These are phyloP conservation scores for Luffa aegyptiaca DNA, from an alignment of 306 rosid genomes.

Conservation along the genomic window DNA sequence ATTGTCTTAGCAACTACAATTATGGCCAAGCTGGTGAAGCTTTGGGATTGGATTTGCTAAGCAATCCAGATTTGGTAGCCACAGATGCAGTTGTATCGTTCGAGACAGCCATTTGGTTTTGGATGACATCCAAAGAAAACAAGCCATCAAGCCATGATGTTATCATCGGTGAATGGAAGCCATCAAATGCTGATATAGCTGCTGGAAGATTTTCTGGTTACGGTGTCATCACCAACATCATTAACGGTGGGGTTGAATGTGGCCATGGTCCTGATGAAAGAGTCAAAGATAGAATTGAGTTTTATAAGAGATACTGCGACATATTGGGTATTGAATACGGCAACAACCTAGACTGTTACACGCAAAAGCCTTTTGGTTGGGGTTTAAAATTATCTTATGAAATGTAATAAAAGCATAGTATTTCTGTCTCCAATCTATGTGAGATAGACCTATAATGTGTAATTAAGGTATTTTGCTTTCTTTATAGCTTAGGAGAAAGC, in stretches of 20 bases:
- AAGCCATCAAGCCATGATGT: constrained; percentile 63
- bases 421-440: not conserved
- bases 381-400: not conserved
- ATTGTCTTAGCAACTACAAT: constrained; percentile 42
- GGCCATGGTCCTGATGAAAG: constrained; percentile 6
- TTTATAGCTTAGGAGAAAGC: too few species aligned
- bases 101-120: constrained; percentile 60
- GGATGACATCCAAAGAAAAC: constrained; percentile 58
- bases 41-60: constrained; percentile 24
- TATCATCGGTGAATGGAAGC: constrained; percentile 34
- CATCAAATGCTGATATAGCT: constrained; percentile 23
- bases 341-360: constrained; percentile 21
- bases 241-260: constrained; percentile 33
- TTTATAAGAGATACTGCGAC: constrained; percentile 29
- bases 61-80: constrained; percentile 45
- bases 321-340: constrained; percentile 17
- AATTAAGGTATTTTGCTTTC: too few species aligned
- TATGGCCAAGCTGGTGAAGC: constrained; percentile 42
- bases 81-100: constrained; percentile 35
- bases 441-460: not conserved
- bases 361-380: constrained; percentile 12
- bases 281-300: constrained; percentile 22
- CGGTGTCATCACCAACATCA: constrained; percentile 26
- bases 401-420: not conserved
- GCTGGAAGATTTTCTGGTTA: constrained; percentile 17